Conservation (phyloP, 2,329 filamentous ascomycete genomes). For the Talaromyces sp. region DNA sequence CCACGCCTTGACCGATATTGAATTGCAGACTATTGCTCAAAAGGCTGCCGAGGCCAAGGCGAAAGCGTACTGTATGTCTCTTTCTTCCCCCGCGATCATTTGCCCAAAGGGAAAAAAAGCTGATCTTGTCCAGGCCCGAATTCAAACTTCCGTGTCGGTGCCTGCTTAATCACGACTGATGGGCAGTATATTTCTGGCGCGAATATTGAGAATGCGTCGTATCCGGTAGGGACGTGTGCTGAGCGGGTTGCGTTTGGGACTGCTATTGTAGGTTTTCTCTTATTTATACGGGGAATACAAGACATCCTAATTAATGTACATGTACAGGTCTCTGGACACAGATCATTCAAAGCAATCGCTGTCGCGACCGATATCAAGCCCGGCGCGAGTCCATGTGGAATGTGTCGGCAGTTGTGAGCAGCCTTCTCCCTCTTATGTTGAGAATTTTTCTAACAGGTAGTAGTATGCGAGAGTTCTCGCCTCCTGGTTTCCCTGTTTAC, state of each 20-base stretch:
- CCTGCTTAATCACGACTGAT: constrained; percentile 63
- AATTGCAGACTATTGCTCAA: constrained; percentile 61
- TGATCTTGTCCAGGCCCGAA: constrained; percentile 59
- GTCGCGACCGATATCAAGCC: constrained; percentile 75
- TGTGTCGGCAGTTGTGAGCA: constrained; percentile 83
- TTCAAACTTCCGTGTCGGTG: constrained; percentile 86
- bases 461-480: constrained; percentile 69
- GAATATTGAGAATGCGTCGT: constrained; percentile 90
- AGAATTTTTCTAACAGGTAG: not conserved
- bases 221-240: constrained; percentile 92
- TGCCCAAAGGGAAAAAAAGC: not conserved
- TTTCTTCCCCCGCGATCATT: not conserved
- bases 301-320: not conserved
- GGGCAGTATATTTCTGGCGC: constrained; percentile 65
- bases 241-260: constrained; percentile 85
- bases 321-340: constrained; percentile 41
- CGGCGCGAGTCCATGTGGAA: constrained; percentile 75
- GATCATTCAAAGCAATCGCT: constrained; percentile 70
- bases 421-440: not conserved
- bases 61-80: constrained; percentile 66
- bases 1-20: constrained; percentile 50
- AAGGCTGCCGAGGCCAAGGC: constrained; percentile 68
- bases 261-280: constrained; percentile 55
- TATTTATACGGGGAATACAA: not conserved
- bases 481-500: constrained; percentile 68